Conservation (phyloP, 768 basidiomycete species). For the Lyophyllum decastes region DNA sequence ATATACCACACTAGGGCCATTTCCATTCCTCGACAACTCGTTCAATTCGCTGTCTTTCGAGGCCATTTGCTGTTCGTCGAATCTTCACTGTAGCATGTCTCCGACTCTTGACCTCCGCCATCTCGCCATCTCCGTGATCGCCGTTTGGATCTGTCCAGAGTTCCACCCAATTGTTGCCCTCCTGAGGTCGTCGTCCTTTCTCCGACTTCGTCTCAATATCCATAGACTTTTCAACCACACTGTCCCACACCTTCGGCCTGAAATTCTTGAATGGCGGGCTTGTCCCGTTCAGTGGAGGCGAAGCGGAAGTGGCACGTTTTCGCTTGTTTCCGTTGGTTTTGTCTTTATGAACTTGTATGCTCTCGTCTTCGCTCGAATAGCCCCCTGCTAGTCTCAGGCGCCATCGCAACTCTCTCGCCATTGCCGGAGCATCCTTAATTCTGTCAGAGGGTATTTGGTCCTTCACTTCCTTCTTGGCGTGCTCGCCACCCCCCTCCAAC, state of each 20-base stretch:
- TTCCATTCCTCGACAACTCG: conserved; percentile 69
- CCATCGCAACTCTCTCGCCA: conserved; percentile 88
- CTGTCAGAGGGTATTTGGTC: conserved; percentile 82
- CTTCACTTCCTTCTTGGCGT: conserved; percentile 72
- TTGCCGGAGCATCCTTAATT: conserved; percentile 77
- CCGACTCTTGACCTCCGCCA: conserved; percentile 43
- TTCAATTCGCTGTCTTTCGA: conserved; percentile 75
- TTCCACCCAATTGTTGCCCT: conserved; percentile 43
- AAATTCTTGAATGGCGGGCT: conserved; percentile 59
- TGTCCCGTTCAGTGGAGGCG: conserved; percentile 19
- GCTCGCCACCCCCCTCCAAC: conserved; percentile 71
- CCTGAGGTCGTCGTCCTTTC: conserved; percentile 39
- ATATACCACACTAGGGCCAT: conserved; percentile 47
- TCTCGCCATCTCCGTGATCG: conserved; percentile 32
- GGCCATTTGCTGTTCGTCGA: conserved; percentile 51
- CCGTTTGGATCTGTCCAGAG: conserved; percentile 38
- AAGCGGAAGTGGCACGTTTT: conserved; percentile 32
- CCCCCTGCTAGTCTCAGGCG: conserved; percentile 65
- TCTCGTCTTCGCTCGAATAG: conserved; percentile 69
- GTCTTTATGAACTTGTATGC: conserved; percentile 22
- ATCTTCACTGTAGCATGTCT: conserved; percentile 58
- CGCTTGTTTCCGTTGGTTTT: conserved; percentile 40
- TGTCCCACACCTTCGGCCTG: conserved; percentile 69
- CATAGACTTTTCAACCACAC: conserved; percentile 39
- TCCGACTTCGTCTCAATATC: conserved; percentile 40